Percentiles rank a stretch among this genome's conserved stretches.
Evolutionary conservation across 139 green algal genomes (phyloP).

Genomic region (Chlorella sorokiniana): DNA sequence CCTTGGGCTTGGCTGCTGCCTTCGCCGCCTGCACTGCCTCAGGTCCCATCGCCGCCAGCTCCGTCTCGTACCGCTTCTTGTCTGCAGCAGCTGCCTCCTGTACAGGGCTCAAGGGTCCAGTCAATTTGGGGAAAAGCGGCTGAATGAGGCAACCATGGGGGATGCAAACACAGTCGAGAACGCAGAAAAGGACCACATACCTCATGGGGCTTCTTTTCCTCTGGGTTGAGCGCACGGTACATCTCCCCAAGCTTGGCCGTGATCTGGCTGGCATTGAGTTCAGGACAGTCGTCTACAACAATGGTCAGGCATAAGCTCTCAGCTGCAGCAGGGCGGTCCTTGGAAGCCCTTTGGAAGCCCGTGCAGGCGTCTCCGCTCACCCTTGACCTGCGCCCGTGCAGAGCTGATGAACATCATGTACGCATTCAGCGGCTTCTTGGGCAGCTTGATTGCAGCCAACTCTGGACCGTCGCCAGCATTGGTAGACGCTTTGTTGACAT

Average conservation of each 20-base stretch:
- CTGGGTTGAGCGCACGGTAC: background rate
- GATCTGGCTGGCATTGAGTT: background rate
- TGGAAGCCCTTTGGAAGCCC: background rate
- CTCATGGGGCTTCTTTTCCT: constrained; percentile 5
- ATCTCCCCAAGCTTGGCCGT: constrained; percentile 4
- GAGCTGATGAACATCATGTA: background rate
- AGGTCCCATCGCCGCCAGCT: background rate
- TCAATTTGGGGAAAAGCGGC: background rate
- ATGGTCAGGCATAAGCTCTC: no score
- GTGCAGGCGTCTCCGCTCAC: background rate
- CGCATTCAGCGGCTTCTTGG: constrained; percentile 7
- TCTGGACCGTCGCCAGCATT: no score
- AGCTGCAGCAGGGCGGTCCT: background rate
- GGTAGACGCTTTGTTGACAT: no score
- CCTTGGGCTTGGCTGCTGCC: background rate
- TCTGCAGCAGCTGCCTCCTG: background rate
- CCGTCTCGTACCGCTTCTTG: constrained; percentile 18
- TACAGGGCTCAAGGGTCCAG: background rate
- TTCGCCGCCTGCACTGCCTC: background rate
- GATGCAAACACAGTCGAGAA: background rate
- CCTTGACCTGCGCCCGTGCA: constrained; percentile 10
- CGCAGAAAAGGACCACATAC: background rate
- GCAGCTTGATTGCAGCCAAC: background rate
- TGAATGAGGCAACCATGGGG: background rate
- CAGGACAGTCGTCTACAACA: no score